Base-by-base conservation (phyloP, 1,284 basidiomycete genomes). In the Irpex lacteus region DNA sequence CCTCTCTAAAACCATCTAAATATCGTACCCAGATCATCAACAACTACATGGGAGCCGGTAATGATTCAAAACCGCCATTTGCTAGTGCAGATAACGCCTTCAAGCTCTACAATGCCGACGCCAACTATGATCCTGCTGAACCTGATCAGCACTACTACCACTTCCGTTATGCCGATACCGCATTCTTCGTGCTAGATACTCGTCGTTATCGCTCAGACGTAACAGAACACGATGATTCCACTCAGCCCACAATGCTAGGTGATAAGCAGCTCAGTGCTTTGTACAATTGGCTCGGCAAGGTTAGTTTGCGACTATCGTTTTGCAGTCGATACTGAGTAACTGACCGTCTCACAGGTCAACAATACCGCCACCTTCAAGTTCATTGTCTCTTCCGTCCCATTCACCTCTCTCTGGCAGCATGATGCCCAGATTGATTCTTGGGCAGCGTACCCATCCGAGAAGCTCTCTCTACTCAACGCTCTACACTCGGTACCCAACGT, bases 161-260 rank as follows among this genome's bases (percentile, higher is more conserved):
- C 63, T 90, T 90, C 76, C 78, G 79, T 49, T 87, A 88, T 68
- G 90, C 86, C 0, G 90, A 92, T 69, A 80, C 81, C 2, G 89
- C 90, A 0, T 94, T 92, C 75, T 94, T 94, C 75, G 90, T 94
- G 32, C 78, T 90, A 78, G 92, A 94, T 76, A 91, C 90, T 5
- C 82, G 91, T 11, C 81, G 84, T 13, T 85, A 92, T 71, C 85
- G 92, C 37, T 84, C 84, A 4, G 76, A 79, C 56, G 73, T 79
- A 11, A 73, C 75, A 13, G 71, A n/a, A 18, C 8, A 74, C 2
- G 80, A 81, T n/a, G 82, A 82, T 34, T 67, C 70, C 13, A 70
- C 76, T 15, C 70, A 74, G 1, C 79, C 81, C 50, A 91, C 89
- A 1, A 93, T 94, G 88, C 83, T 95, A 5, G 92, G 93, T 19